Evolutionary conservation across 1,139 yeast genomes (phyloP).

Genomic region (Scheffersomyces titani): DNA sequence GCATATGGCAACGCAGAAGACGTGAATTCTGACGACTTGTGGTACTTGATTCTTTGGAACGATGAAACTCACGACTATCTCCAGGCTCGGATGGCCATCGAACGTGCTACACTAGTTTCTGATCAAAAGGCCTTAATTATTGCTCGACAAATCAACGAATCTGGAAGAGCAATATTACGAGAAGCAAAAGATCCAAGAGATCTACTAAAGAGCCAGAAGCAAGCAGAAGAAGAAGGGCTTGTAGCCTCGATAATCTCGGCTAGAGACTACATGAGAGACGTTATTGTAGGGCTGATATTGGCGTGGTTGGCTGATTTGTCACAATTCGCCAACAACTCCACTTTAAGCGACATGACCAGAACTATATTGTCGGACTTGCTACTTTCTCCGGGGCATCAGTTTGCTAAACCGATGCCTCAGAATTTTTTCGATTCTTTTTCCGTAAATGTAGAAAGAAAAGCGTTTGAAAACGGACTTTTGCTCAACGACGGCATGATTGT

Average conservation of each 20-base stretch:
- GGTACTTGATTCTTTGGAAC: conserved; percentile 64
- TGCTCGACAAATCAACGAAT: conserved; percentile 35
- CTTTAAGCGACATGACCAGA: conserved; percentile 27
- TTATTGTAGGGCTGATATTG: conserved; percentile 41
- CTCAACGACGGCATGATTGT: conserved; percentile 23
- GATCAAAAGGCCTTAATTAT: conserved; percentile 28
- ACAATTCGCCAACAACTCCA: conserved; percentile 24
- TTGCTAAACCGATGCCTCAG: conserved; percentile 29
- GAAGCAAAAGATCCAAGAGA: conserved; percentile 17
- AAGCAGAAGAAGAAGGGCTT: conserved; percentile 51
- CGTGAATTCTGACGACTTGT: conserved; percentile 26
- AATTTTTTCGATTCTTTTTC: conserved; percentile 13
- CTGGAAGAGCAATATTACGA: conserved; percentile 32
- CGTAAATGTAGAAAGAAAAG: conserved; percentile 16
- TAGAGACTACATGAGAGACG: conserved; percentile 51
- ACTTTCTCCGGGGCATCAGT: conserved; percentile 27
- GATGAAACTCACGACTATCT: conserved; percentile 68
- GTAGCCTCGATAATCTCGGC: conserved; percentile 56
- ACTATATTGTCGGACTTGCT: conserved; percentile 26
- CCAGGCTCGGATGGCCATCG: conserved; percentile 44
- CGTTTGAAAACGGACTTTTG: conserved; percentile 35
- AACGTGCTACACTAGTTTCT: conserved; percentile 32
- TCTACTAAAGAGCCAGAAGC: conserved; percentile 25
- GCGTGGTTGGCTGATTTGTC: conserved; percentile 52
- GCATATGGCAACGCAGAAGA: conserved; percentile 33